Conservation (phyloP, 2,329 filamentous ascomycete species). For the Botryotinia calthae region DNA sequence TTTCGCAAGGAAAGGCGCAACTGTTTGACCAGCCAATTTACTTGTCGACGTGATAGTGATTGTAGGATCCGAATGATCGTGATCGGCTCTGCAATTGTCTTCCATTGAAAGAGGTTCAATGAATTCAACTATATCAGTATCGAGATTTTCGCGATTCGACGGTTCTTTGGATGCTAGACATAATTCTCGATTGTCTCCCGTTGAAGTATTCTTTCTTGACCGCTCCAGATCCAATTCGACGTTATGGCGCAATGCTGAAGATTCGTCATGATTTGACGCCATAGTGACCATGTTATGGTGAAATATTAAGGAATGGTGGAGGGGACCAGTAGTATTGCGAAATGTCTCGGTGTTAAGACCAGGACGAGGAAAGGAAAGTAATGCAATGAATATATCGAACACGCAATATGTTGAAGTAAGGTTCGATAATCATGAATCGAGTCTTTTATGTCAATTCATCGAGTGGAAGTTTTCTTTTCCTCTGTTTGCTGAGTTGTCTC, state of each 20-base stretch:
- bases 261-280: conserved; percentile 31
- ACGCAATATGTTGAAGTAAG: background rate
- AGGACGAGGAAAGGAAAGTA: background rate
- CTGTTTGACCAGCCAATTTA: conserved; percentile 36
- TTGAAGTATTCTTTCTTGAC: conserved; percentile 21
- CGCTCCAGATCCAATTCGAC: conserved; percentile 31
- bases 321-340: background rate
- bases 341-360: background rate
- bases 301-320: conserved; percentile 4
- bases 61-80: conserved; percentile 27
- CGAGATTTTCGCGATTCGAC: conserved; percentile 18
- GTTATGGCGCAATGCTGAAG: conserved; percentile 30
- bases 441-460: background rate
- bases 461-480: background rate
- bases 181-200: conserved; percentile 21
- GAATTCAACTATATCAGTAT: conserved; percentile 20
- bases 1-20: conserved; percentile 74
- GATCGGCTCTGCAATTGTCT: conserved; percentile 32
- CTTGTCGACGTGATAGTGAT: conserved; percentile 34
- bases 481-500: background rate
- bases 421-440: background rate
- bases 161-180: conserved; percentile 20
- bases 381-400: background rate
- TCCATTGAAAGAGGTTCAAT: conserved; percentile 30
- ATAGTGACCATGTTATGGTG: conserved; percentile 24